Conservation (phyloP, 257 asterid genomes). For the Petunia secreta region DNA sequence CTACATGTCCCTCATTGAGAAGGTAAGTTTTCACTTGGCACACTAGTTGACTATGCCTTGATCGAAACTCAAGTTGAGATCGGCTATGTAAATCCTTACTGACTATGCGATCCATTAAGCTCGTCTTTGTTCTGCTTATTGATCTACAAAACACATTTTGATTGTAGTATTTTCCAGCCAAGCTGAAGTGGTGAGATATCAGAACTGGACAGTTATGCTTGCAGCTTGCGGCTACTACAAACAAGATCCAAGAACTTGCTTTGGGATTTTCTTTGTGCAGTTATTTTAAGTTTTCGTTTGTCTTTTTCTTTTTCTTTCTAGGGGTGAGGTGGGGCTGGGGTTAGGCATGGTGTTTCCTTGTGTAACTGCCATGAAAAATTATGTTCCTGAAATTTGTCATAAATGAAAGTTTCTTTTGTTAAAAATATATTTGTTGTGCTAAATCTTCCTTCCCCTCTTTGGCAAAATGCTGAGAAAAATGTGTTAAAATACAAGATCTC, state of each 20-base stretch:
- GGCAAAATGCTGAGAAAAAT: neutral
- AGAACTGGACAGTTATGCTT: neutral
- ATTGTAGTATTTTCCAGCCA: constrained; percentile 50
- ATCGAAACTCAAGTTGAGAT: neutral
- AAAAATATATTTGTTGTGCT: neutral
- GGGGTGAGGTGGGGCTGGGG: neutral
- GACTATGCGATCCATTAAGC: neutral
- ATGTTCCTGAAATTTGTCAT: neutral
- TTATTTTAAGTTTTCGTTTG: neutral
- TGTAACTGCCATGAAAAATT: neutral
- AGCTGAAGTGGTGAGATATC: constrained; percentile 44
- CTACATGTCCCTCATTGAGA: constrained; percentile 43
- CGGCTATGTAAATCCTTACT: neutral
- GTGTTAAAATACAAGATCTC: neutral
- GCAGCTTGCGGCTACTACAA: neutral
- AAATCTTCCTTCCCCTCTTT: neutral
- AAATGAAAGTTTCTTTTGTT: neutral
- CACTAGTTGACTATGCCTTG: neutral
- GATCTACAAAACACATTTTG: neutral
- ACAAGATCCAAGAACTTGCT: neutral
- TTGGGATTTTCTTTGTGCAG: neutral
- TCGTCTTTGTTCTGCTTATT: neutral
- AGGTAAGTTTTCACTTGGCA: constrained; percentile 27
- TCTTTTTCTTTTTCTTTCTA: neutral
- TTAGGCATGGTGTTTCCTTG: neutral